phyloP scores from a whole-genome alignment of 192 early-diverging fungal species.

The Coemansia erecta region DNA sequence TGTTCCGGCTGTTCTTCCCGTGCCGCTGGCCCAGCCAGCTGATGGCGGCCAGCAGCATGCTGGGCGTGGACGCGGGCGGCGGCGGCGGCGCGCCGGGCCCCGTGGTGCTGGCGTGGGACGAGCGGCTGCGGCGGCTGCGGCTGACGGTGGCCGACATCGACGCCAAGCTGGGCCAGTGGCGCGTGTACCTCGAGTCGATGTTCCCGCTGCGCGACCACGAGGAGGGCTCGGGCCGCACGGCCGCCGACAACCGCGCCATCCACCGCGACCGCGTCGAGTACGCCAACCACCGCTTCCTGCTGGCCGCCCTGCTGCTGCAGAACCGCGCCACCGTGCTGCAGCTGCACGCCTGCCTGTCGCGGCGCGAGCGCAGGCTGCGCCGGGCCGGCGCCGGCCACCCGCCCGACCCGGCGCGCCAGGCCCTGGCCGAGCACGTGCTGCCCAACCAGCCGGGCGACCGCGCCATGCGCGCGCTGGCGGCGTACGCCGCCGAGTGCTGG shows the following conservation, averaged over 20 bases:
- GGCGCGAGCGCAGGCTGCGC: conserved; percentile 47
- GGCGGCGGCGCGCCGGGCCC: conserved; percentile 42
- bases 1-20: conserved; percentile 53
- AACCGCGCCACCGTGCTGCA: conserved; percentile 50
- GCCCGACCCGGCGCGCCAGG: conserved; percentile 25
- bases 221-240: conserved; percentile 33
- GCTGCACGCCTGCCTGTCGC: conserved; percentile 51
- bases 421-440: conserved; percentile 38
- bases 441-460: conserved; percentile 46
- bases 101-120: conserved; percentile 51
- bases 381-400: conserved; percentile 14
- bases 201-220: conserved; percentile 52
- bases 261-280: conserved; percentile 48
- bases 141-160: conserved; percentile 41
- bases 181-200: conserved; percentile 52
- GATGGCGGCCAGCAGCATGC: conserved; percentile 23
- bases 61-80: conserved; percentile 37
- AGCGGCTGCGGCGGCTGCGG: conserved; percentile 48
- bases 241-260: conserved; percentile 30
- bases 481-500: conserved; percentile 48
- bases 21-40: conserved; percentile 55
- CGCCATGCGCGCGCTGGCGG: conserved; percentile 44
- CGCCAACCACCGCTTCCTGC: conserved; percentile 51
- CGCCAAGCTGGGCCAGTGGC: conserved; percentile 52
- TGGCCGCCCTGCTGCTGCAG: conserved; percentile 44